Percentiles rank a stretch among this genome's conserved stretches.
These are phyloP conservation scores for Stagonosporopsis vannaccii DNA, from an alignment of 2,329 filamentous ascomycete species.

Conservation along the genomic window DNA sequence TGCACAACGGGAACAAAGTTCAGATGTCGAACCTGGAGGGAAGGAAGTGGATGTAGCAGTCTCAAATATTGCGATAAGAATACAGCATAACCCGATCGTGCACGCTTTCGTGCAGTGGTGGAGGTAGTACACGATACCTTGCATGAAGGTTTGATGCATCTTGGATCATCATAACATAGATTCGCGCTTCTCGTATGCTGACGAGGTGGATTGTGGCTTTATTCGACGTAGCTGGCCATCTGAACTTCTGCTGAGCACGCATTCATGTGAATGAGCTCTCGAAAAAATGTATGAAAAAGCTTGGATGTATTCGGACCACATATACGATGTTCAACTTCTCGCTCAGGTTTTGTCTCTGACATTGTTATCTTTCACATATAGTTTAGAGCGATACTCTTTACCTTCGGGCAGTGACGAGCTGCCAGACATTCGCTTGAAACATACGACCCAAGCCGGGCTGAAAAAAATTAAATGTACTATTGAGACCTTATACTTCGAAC, in stretches of 20 bases:
- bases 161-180: too few species aligned
- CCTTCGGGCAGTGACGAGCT: too few species aligned
- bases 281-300: slow-evolving; percentile 61
- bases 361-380: too few species aligned
- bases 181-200: slow-evolving; percentile 40
- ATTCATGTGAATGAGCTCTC: slow-evolving; percentile 46
- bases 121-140: slow-evolving; percentile 53
- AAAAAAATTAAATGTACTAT: slow-evolving; percentile 60
- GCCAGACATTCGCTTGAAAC: slow-evolving; percentile 63
- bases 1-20: slow-evolving; percentile 56
- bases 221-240: neutral
- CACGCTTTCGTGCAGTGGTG: slow-evolving; percentile 47
- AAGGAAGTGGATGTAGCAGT: slow-evolving; percentile 60
- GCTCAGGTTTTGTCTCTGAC: too few species aligned
- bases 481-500: slow-evolving; percentile 54
- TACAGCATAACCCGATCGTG: slow-evolving; percentile 59
- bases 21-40: slow-evolving; percentile 54
- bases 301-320: slow-evolving; percentile 55
- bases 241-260: slow-evolving; percentile 4
- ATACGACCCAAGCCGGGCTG: slow-evolving; percentile 61
- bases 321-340: slow-evolving; percentile 56
- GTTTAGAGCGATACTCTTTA: too few species aligned
- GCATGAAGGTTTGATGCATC: slow-evolving; percentile 58
- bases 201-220: slow-evolving; percentile 6
- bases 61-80: slow-evolving; percentile 59